Evolutionary conservation across 2,329 filamentous ascomycete genomes (phyloP).

Genomic region (Diaporthe sp.): DNA sequence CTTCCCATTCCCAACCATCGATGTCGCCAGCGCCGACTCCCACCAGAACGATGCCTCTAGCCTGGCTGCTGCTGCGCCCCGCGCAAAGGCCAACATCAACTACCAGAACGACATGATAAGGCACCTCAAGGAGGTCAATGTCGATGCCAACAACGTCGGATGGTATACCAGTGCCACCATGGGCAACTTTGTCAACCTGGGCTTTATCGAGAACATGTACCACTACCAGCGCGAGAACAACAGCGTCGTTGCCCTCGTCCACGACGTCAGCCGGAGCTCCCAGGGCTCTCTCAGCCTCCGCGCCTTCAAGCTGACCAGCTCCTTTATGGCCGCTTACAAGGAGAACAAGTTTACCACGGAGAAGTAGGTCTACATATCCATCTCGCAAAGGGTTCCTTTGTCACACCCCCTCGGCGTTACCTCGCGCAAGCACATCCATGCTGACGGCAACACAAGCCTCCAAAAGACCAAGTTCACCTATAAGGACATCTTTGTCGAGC

Average conservation of each 20-base stretch:
- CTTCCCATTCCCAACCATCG: conserved; percentile 92
- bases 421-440: background rate
- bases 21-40: conserved; percentile 76
- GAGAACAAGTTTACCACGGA: conserved; percentile 98
- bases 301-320: conserved; percentile 89
- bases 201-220: conserved; percentile 97
- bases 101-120: conserved; percentile 99
- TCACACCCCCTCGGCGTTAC: background rate
- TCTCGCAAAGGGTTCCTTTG: background rate
- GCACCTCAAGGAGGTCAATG: conserved; percentile 95
- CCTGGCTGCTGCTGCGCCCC: conserved; percentile 87
- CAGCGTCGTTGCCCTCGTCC: conserved; percentile 87
- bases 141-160: conserved; percentile 96
- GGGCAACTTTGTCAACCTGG: conserved; percentile 96
- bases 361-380: conserved; percentile 70
- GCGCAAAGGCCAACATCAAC: conserved; percentile 87
- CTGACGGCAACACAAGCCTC: conserved; percentile 69
- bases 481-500: conserved; percentile 92
- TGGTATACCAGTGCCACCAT: conserved; percentile 99
- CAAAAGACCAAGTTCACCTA: conserved; percentile 95
- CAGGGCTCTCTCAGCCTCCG: conserved; percentile 91
- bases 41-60: conserved; percentile 83
- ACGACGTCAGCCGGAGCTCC: conserved; percentile 95
- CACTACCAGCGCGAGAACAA: conserved; percentile 98
- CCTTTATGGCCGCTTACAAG: conserved; percentile 93